Conservation (phyloP, 2,329 filamentous ascomycete species). For the Arthrobotrys pseudoclavata region DNA sequence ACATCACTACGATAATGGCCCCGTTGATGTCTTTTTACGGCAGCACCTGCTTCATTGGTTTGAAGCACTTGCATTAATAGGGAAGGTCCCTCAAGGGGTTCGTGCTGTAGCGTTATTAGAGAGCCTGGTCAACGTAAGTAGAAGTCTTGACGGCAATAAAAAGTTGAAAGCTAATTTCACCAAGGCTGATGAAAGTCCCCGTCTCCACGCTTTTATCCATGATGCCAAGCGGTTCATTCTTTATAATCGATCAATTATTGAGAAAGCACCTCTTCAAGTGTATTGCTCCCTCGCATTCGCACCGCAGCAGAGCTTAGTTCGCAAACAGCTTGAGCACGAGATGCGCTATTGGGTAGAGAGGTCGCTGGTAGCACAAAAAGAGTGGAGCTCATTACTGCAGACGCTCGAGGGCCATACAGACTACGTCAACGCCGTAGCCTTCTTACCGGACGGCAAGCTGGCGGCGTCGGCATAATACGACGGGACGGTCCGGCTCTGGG, state of each 20-base stretch:
- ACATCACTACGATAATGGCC: background rate
- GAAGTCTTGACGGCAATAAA: background rate
- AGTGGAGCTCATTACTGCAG: constrained; percentile 21
- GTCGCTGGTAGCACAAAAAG: background rate
- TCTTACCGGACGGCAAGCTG: constrained; percentile 84
- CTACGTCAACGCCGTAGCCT: background rate
- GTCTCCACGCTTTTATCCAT: background rate
- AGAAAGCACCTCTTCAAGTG: constrained; percentile 24
- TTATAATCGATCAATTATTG: constrained; percentile 19
- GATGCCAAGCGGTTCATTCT: constrained; percentile 2
- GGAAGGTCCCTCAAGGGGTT: background rate
- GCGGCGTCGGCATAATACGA: constrained; percentile 69
- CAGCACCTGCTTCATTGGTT: constrained; percentile 16
- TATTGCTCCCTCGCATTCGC: constrained; percentile 29
- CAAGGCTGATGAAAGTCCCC: background rate
- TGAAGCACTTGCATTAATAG: background rate
- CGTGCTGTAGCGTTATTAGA: background rate
- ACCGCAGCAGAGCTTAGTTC: constrained; percentile 23
- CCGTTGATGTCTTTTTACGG: background rate
- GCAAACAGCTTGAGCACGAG: background rate
- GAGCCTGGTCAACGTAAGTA: background rate
- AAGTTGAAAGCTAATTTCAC: background rate
- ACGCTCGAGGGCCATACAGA: constrained; percentile 5
- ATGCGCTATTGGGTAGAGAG: constrained; percentile 1
- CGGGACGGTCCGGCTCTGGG: constrained; percentile 6